Base-by-base conservation (phyloP, 2,329 filamentous ascomycete genomes). In the Fusarium illudens region DNA sequence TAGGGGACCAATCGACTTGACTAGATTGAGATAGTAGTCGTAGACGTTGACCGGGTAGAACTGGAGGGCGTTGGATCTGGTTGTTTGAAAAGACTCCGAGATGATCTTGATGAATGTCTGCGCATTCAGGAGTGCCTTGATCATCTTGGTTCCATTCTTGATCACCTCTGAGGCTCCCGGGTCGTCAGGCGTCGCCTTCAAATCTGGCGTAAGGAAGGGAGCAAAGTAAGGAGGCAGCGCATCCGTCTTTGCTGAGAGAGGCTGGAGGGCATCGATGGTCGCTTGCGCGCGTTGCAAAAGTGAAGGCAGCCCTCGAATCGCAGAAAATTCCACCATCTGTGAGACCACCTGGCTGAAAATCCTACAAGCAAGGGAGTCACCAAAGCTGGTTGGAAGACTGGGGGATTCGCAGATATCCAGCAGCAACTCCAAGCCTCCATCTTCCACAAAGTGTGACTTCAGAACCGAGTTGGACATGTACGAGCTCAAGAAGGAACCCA, bases 321-420 rank as follows among this genome's bases (percentile, higher is more conserved):
- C 90, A 62, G 92, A 93, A 25, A 89, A 87, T 71, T 98, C 95
- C 7, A 94, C 88, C 66, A 97, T 86, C 67, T 90, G 86, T 66
- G 92, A 89, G 51, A 97, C 84, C 11, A 97, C 90, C 33, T 89
- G 87, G 15, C 90, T 87, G 56, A 97, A 84, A 62, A 91, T 89
- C 62, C 90, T 87, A 58, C 90, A 90, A 4, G 92, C 87, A 54
- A 85, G 80, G 6, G 87, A 86, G 37, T 91, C 89, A 36, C 89
- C 77, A 65, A 79, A 81, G 15, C 71, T 89, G 25, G 77, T 89
- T 1, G 93, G 89, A 48, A 98, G 84, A 76, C 93, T 94, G 6
- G 93, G 91, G 29, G 94, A 87, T 56, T 92, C 92, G 37, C 91
- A 91, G 58, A 97, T 88, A 75, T 97, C 93, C 56, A 99, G 84